Evolutionary conservation across 169 alveolate genomes (phyloP).

Genomic region (Miamiensis avidus): DNA sequence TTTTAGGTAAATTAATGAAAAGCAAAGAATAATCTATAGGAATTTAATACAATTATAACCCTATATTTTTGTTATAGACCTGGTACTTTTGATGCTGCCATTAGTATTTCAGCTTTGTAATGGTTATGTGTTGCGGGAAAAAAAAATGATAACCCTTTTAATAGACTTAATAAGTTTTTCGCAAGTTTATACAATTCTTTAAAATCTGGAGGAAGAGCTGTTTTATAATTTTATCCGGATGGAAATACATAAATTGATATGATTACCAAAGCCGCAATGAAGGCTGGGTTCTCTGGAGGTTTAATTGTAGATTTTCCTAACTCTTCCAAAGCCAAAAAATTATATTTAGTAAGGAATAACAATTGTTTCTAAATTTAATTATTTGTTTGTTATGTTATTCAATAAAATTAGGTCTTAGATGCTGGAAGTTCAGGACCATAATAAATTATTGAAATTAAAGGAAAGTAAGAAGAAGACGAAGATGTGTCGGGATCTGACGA

Average conservation of each 20-base stretch:
- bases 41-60: too few species aligned
- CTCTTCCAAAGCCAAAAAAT: constrained; percentile 95
- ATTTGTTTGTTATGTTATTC: too few species aligned
- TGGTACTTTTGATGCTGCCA: constrained; percentile 92
- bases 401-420: too few species aligned
- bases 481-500: constrained; percentile 17
- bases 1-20: constrained; percentile 40
- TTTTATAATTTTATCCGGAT: constrained; percentile 96
- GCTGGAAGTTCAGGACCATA: constrained; percentile 2
- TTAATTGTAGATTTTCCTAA: constrained; percentile 96
- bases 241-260: constrained; percentile 93
- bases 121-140: constrained; percentile 96
- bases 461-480: constrained; percentile 38
- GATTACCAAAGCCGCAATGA: constrained; percentile 93
- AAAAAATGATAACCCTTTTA: constrained; percentile 89
- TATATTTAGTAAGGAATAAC: too few species aligned
- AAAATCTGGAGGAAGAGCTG: constrained; percentile 91
- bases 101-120: constrained; percentile 94
- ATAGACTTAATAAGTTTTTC: constrained; percentile 91
- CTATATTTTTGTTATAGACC: too few species aligned
- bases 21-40: background rate
- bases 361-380: too few species aligned
- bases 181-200: constrained; percentile 85
- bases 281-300: constrained; percentile 95
- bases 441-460: constrained; percentile 28